A percentile compares a stretch with the other conserved stretches of the same genome.
These are phyloP conservation scores for Quambalaria eucalypti DNA, from an alignment of 1,284 basidiomycete genomes.

Conservation along the genomic window DNA sequence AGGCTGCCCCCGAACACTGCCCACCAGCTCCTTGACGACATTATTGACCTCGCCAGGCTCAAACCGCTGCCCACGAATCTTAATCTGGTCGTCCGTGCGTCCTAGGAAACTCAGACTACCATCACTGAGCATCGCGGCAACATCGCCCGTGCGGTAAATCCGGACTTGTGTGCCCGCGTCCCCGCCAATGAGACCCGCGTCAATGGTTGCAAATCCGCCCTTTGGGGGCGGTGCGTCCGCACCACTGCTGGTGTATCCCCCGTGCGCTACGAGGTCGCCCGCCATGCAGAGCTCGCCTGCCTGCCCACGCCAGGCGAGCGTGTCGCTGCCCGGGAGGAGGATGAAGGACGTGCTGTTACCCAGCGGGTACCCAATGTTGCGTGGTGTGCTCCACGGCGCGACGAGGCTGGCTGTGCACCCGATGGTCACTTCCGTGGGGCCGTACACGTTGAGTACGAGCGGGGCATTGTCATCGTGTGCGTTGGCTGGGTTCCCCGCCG, in stretches of 20 bases:
- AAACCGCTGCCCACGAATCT: conserved; percentile 38
- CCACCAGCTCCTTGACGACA: conserved; percentile 6
- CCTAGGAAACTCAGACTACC: conserved; percentile 10
- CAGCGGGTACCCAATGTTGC: conserved; percentile 35
- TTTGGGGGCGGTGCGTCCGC: background rate
- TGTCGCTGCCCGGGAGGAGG: conserved; percentile 1
- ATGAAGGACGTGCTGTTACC: conserved; percentile 13
- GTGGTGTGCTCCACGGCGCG: conserved; percentile 9
- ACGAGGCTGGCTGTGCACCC: conserved; percentile 36
- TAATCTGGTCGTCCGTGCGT: conserved; percentile 35
- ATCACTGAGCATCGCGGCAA: conserved; percentile 19
- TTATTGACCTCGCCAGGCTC: conserved; percentile 38
- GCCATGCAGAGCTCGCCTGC: conserved; percentile 36
- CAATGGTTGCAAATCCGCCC: conserved; percentile 7
- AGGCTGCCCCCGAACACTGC: background rate
- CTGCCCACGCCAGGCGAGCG: conserved; percentile 23
- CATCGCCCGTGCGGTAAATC: conserved; percentile 39
- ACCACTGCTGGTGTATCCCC: conserved; percentile 24
- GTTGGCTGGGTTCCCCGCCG: conserved; percentile 8
- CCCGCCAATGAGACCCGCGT: conserved; percentile 10
- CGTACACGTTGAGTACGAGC: conserved; percentile 37
- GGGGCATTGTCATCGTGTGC: background rate
- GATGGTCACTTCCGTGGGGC: conserved; percentile 42
- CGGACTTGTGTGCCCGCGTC: conserved; percentile 3
- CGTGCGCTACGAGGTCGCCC: conserved; percentile 30